These are phyloP conservation scores for Oryza coarctata DNA, from an alignment of 176 grass and related monocot genomes.

Conservation along the genomic window DNA sequence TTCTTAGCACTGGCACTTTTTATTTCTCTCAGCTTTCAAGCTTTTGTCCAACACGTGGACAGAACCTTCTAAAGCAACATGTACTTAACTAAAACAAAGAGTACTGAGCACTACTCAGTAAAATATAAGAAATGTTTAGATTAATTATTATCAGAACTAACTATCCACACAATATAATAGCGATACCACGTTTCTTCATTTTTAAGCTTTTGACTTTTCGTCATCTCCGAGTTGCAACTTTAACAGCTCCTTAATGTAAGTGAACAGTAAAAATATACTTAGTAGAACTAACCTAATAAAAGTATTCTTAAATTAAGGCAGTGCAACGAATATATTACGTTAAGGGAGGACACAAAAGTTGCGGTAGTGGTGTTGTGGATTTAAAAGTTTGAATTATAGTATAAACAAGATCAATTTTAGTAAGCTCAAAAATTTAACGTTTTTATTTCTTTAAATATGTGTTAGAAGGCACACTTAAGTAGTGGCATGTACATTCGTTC, in stretches of 20 bases:
- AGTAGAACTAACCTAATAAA: background rate
- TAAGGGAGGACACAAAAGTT: too few species aligned
- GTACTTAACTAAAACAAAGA: background rate
- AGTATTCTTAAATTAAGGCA: background rate
- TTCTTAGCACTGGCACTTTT: background rate
- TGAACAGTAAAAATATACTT: background rate
- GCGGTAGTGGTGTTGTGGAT: too few species aligned
- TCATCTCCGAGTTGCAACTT: background rate
- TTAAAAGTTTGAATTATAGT: too few species aligned
- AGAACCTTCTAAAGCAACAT: constrained; percentile 36
- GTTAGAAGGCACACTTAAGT: too few species aligned
- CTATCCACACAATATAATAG: background rate
- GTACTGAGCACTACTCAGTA: background rate
- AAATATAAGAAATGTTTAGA: background rate
- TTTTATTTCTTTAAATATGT: too few species aligned
- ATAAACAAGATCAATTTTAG: too few species aligned
- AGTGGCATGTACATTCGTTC: too few species aligned
- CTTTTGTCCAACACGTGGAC: constrained; percentile 3
- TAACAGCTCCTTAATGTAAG: background rate
- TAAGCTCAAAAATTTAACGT: too few species aligned
- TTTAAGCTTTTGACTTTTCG: background rate
- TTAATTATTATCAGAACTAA: background rate
- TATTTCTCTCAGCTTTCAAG: background rate
- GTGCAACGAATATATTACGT: background rate
- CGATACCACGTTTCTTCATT: background rate